Conservation (phyloP, 306 rosid species). For the Lotus japonicus region DNA sequence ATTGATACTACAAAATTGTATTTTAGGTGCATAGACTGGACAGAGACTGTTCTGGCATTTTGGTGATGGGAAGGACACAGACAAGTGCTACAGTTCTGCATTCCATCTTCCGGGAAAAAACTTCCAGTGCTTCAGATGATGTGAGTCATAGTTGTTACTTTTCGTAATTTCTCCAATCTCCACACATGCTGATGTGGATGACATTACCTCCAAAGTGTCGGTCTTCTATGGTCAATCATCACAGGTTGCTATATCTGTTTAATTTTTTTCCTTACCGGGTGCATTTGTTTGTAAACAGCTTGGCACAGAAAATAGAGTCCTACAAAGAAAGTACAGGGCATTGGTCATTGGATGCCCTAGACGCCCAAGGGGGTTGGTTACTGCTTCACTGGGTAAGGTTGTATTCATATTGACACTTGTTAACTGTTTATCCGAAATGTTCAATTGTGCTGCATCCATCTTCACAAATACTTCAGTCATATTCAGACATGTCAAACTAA, state of each 20-base stretch:
- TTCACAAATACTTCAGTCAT: neutral
- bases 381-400: conserved; percentile 85
- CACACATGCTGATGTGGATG: neutral
- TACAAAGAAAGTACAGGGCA: conserved; percentile 76
- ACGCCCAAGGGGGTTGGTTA: conserved; percentile 53
- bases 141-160: conserved; percentile 28
- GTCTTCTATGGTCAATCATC: neutral
- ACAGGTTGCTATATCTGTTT: conserved; percentile 11
- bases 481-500: neutral
- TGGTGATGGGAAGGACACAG: conserved; percentile 91
- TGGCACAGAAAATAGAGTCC: conserved; percentile 37
- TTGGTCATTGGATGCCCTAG: conserved; percentile 89
- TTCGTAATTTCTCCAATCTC: conserved; percentile 1
- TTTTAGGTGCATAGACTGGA: conserved; percentile 85
- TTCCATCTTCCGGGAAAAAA: conserved; percentile 81
- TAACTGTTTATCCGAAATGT: conserved; percentile 1
- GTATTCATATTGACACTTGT: conserved; percentile 20
- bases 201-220: neutral
- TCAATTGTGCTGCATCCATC: conserved; percentile 2
- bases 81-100: conserved; percentile 65
- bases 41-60: conserved; percentile 78
- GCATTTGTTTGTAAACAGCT: conserved; percentile 23
- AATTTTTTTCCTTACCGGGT: conserved; percentile 9
- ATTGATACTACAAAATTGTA: neutral
- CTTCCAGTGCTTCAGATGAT: conserved; percentile 56